Evolutionary conservation across 2,329 filamentous ascomycete species (phyloP).

Genomic region (Fusarium bactridioides): DNA sequence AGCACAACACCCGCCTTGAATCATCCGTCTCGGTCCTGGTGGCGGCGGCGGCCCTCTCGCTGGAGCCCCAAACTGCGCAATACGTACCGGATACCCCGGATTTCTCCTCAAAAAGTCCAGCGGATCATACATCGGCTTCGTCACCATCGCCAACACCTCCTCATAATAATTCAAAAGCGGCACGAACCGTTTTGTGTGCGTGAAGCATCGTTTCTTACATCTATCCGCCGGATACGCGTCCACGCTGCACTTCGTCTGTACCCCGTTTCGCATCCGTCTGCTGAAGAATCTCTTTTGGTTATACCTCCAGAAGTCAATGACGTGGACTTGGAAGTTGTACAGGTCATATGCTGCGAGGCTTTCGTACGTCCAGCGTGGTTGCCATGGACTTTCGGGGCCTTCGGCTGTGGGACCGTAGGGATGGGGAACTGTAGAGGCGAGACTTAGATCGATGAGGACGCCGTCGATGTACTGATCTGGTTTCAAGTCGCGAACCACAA

Average conservation of each 20-base stretch:
- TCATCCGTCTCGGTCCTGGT: neutral
- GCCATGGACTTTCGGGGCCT: no score
- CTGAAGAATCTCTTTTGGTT: neutral
- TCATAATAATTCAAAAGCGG: neutral
- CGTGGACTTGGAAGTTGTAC: neutral
- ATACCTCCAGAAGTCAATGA: neutral
- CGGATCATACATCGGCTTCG: neutral
- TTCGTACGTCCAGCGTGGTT: constrained; percentile 3
- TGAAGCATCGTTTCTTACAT: neutral
- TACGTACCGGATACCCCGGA: neutral
- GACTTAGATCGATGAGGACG: constrained; percentile 7
- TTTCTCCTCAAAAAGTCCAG: neutral
- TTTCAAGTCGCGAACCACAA: neutral
- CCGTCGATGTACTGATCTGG: constrained; percentile 16
- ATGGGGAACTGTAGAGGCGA: constrained; percentile 7
- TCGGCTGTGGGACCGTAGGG: neutral
- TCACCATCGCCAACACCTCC: neutral
- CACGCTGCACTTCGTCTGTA: neutral
- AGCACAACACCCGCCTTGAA: neutral
- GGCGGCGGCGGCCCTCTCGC: neutral
- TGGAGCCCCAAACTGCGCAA: neutral
- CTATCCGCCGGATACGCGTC: neutral
- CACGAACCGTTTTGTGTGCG: neutral
- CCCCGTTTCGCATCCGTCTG: neutral
- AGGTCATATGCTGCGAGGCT: constrained; percentile 19